Evolutionary conservation across 1,284 basidiomycete genomes (phyloP).

Genomic region (Cryptococcus sp.): DNA sequence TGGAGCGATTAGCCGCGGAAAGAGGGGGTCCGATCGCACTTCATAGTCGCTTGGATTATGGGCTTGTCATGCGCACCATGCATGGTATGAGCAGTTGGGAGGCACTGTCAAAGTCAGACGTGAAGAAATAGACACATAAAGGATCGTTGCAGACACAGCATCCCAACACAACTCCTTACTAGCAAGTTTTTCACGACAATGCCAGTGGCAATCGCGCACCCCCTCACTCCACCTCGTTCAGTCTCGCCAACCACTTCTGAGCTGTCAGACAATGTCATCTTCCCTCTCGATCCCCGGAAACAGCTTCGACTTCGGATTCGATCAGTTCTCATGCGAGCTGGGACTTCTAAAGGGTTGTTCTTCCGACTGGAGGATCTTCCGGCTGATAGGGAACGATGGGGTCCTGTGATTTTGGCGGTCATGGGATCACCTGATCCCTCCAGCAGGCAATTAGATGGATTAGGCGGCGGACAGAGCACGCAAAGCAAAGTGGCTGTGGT

Average conservation of each 20-base stretch:
- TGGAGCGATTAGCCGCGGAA: no score
- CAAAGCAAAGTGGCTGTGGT: conserved; percentile 75
- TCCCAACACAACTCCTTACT: no score
- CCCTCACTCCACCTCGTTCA: neutral
- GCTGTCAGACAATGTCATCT: neutral
- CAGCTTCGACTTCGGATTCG: conserved; percentile 6
- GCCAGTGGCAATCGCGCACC: no score
- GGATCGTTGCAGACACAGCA: no score
- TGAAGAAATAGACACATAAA: no score
- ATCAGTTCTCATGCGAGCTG: conserved; percentile 52
- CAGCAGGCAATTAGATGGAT: conserved; percentile 66
- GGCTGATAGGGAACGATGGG: conserved; percentile 52
- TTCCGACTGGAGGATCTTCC: conserved; percentile 56
- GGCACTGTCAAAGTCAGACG: no score
- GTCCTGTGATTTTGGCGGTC: conserved; percentile 61
- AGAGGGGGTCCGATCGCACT: no score
- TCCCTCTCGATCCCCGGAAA: neutral
- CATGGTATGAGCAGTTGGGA: no score
- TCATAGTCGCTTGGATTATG: no score
- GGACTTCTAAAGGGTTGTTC: conserved; percentile 73
- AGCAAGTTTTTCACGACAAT: no score
- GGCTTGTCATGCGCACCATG: no score
- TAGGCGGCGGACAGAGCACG: conserved; percentile 69
- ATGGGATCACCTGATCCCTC: conserved; percentile 79
- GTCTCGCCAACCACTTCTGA: neutral